Conservation (phyloP, 2,329 filamentous ascomycete species). For the Didymella pomorum region DNA sequence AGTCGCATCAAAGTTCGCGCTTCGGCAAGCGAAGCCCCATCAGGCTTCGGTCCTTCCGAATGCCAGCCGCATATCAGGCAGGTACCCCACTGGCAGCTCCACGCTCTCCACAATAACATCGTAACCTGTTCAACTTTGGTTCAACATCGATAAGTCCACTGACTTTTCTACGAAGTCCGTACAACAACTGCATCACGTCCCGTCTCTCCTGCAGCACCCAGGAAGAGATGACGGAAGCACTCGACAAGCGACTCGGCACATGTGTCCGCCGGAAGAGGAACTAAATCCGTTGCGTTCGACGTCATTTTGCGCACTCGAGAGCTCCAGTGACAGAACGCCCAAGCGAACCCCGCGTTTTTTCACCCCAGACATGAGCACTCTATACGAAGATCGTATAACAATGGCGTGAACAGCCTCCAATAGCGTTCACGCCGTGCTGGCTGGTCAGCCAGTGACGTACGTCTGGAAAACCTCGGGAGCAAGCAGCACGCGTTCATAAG, state of each 20-base stretch:
- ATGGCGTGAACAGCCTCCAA: conserved; percentile 3
- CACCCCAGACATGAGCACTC: conserved; percentile 8
- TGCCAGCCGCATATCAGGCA: conserved; percentile 11
- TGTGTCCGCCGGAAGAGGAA: conserved; percentile 1
- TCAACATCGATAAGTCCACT: background rate
- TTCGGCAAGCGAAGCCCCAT: conserved; percentile 13
- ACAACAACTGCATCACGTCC: background rate
- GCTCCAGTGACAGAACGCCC: conserved; percentile 17
- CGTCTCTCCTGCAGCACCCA: background rate
- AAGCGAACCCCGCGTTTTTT: conserved; percentile 16
- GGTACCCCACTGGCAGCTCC: conserved; percentile 16
- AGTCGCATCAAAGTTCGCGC: conserved; percentile 15
- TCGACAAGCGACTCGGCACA: conserved; percentile 5
- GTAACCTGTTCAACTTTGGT: background rate
- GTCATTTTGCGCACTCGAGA: conserved; percentile 15
- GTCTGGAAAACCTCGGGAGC: conserved; percentile 1
- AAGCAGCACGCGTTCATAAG: conserved; percentile 9
- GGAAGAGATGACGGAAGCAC: background rate
- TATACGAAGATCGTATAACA: background rate
- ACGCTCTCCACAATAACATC: conserved; percentile 15
- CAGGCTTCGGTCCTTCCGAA: conserved; percentile 15
- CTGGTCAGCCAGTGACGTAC: conserved; percentile 15
- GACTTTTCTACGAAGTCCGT: background rate
- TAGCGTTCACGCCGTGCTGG: conserved; percentile 10
- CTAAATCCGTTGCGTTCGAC: conserved; percentile 6